phyloP scores from a whole-genome alignment of 305 asterid genomes.

The Fraxinus paxiana region DNA sequence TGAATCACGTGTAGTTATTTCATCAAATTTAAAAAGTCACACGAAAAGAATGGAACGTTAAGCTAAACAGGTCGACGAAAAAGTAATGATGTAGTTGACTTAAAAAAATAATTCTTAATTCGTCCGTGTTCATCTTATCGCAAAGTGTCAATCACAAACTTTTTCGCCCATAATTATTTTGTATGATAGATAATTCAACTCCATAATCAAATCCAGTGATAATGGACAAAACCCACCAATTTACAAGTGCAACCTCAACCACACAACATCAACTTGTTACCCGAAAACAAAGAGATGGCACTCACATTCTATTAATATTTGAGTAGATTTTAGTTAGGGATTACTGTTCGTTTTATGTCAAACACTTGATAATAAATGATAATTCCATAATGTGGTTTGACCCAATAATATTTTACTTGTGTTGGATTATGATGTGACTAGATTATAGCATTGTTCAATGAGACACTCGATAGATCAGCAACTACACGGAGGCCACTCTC shows the following conservation, averaged over 20 bases:
- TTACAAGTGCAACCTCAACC: not conserved
- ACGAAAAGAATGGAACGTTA: not conserved
- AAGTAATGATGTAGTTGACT: not conserved
- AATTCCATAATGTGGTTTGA: not conserved
- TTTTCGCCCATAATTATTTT: not conserved
- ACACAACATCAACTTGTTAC: not conserved
- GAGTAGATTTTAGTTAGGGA: not conserved
- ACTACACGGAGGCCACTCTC: not conserved
- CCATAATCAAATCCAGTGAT: not conserved
- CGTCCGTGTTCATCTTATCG: not conserved
- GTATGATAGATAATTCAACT: not conserved
- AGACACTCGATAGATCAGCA: not conserved
- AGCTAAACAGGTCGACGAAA: not conserved
- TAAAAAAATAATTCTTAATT: too few species aligned
- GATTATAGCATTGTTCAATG: not conserved
- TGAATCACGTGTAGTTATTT: not conserved
- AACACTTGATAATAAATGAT: not conserved
- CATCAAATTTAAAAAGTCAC: not conserved
- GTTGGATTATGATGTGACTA: not conserved
- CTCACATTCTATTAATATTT: not conserved
- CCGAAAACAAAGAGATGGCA: too few species aligned
- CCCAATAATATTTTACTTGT: not conserved
- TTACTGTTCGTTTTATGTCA: not conserved
- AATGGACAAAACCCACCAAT: not conserved
- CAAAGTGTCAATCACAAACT: not conserved